Evolutionary conservation across 75 land plant species (phyloP).

Genomic region (Pinus albicaulis): DNA sequence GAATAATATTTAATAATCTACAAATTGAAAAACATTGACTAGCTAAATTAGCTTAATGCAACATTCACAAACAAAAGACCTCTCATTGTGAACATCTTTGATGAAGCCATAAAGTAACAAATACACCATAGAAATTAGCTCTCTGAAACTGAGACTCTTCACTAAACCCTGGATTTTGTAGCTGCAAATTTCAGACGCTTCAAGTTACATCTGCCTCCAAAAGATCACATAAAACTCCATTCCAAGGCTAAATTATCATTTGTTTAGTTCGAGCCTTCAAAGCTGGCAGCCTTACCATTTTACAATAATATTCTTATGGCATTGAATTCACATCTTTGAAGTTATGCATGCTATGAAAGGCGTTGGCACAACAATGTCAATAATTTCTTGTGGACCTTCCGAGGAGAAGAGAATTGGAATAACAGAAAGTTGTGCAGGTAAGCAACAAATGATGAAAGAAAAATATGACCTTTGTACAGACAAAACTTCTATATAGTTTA

Average conservation of each 20-base stretch:
- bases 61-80: conserved; percentile 3
- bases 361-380: conserved; percentile 1
- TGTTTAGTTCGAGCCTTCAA: neutral
- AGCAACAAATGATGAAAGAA: neutral
- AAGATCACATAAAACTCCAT: neutral
- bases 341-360: neutral
- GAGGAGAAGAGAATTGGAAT: neutral
- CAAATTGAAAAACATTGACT: neutral
- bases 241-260: neutral
- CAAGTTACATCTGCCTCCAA: neutral
- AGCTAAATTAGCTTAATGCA: neutral
- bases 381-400: neutral
- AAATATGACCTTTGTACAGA: too few relatives aligned
- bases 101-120: neutral
- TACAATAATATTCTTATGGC: neutral
- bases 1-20: conserved; percentile 2
- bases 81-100: neutral
- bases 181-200: neutral
- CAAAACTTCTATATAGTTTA: neutral
- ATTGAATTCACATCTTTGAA: neutral
- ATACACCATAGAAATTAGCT: neutral
- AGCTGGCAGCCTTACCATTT: neutral
- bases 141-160: too few relatives aligned
- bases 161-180: neutral
- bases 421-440: neutral